A percentile compares a stretch with the other conserved stretches of the same genome.
phyloP scores from a whole-genome alignment of 2,329 filamentous ascomycete species.

The Trichoderma hamatum region DNA sequence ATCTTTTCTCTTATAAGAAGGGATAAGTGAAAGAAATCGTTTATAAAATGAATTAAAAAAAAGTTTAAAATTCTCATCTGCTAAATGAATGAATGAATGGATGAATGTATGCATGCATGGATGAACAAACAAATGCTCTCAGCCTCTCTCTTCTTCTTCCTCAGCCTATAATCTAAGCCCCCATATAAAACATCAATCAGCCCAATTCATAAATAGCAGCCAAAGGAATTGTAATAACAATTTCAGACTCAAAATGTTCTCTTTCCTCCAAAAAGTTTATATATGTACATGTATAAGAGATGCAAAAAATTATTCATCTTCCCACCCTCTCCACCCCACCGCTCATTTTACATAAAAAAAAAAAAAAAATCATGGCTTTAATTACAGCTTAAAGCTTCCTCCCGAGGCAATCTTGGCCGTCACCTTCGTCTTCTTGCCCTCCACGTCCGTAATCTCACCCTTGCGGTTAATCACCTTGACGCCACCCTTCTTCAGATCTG shows the following conservation, averaged over 20 bases:
- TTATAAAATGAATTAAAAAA: not conserved
- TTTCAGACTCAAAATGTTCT: not conserved
- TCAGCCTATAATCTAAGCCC: not conserved
- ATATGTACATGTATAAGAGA: not conserved
- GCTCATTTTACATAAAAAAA: not conserved
- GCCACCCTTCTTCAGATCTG: slow-evolving; percentile 77
- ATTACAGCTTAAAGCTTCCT: slow-evolving; percentile 64
- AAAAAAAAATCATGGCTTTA: not conserved
- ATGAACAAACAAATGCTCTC: not conserved
- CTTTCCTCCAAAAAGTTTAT: not conserved
- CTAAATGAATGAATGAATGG: not conserved
- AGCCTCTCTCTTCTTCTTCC: not conserved
- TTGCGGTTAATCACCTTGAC: slow-evolving; percentile 92
- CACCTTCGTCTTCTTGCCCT: slow-evolving; percentile 72
- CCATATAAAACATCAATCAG: not conserved
- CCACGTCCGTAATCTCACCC: slow-evolving; percentile 80
- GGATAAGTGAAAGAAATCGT: not conserved
- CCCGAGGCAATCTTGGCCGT: slow-evolving; percentile 53
- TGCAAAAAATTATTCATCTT: not conserved
- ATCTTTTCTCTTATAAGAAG: no score
- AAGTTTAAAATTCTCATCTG: not conserved
- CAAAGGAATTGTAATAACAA: not conserved
- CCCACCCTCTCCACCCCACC: not conserved
- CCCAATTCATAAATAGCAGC: not conserved
- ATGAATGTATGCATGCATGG: not conserved